Percentiles rank a stretch among this genome's conserved stretches.
Conservation (phyloP, 805 yeast species). For the Kockiozyma suomiensis region DNA sequence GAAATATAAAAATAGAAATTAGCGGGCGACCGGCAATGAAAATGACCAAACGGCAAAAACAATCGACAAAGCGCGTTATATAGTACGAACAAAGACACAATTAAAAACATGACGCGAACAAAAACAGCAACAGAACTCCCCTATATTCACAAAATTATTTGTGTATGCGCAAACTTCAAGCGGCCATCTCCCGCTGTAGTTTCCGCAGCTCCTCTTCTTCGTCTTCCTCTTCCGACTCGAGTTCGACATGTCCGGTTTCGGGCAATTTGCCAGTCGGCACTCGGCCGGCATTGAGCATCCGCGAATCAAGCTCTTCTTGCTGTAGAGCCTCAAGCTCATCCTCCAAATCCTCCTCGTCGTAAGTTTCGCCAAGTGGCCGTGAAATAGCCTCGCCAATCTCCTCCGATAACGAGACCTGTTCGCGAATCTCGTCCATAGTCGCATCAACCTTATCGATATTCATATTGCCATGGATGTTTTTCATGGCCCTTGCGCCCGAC, state of each 20-base stretch:
- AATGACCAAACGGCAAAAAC: constrained; percentile 7
- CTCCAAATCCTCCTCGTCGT: constrained; percentile 82
- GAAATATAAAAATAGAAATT: not conserved
- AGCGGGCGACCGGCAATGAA: constrained; percentile 9
- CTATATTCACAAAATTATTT: constrained; percentile 6
- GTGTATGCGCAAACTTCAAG: constrained; percentile 27
- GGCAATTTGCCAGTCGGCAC: constrained; percentile 40
- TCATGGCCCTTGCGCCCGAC: constrained; percentile 96
- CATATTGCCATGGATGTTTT: constrained; percentile 90
- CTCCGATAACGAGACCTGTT: constrained; percentile 91
- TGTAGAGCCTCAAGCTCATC: constrained; percentile 89
- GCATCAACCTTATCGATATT: constrained; percentile 95
- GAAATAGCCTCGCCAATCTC: constrained; percentile 96
- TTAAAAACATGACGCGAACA: not conserved
- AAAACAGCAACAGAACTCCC: constrained; percentile 5
- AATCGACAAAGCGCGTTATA: constrained; percentile 1
- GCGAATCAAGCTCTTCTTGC: constrained; percentile 72
- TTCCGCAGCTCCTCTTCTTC: constrained; percentile 49
- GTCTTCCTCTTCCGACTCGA: constrained; percentile 42
- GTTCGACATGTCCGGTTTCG: constrained; percentile 36
- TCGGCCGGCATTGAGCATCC: constrained; percentile 46
- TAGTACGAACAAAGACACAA: not conserved
- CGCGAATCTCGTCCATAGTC: constrained; percentile 97
- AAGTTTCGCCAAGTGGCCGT: constrained; percentile 73
- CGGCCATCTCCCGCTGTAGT: constrained; percentile 51